A percentile compares a stretch with the other conserved stretches of the same genome.
These are phyloP conservation scores for Boletus speciosus DNA, from an alignment of 768 basidiomycete species.

Conservation along the genomic window DNA sequence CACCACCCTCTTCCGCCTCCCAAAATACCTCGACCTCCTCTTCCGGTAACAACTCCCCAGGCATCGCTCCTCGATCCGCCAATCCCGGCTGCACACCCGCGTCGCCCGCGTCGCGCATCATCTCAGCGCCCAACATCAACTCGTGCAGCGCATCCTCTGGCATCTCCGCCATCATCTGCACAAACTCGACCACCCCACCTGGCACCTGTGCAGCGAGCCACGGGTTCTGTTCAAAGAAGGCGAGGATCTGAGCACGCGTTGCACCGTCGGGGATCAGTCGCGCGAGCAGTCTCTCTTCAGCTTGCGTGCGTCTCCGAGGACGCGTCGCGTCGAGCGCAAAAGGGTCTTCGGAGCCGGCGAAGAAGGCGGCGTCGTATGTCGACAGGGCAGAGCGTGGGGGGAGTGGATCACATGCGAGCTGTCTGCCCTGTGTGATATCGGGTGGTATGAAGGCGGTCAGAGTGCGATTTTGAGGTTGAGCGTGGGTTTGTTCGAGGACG, in stretches of 20 bases:
- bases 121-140: slow-evolving; percentile 48
- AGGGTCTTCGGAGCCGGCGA: slow-evolving; percentile 58
- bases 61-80: slow-evolving; percentile 32
- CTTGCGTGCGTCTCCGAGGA: slow-evolving; percentile 38
- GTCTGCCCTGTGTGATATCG: slow-evolving; percentile 46
- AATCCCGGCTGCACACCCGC: slow-evolving; percentile 25
- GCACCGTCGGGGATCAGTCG: slow-evolving; percentile 56
- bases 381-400: slow-evolving; percentile 64
- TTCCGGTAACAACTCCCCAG: slow-evolving; percentile 44
- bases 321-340: slow-evolving; percentile 29
- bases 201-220: slow-evolving; percentile 55
- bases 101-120: slow-evolving; percentile 33
- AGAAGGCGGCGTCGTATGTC: slow-evolving; percentile 72
- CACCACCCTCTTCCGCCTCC: slow-evolving; percentile 25
- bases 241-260: slow-evolving; percentile 57
- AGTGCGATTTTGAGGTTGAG: slow-evolving; percentile 35
- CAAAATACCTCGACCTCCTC: slow-evolving; percentile 27
- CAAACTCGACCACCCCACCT: slow-evolving; percentile 63
- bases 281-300: slow-evolving; percentile 52
- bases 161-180: slow-evolving; percentile 51
- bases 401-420: slow-evolving; percentile 81
- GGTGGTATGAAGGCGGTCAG: slow-evolving; percentile 73
- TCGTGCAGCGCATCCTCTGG: slow-evolving; percentile 60
- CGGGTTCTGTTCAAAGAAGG: slow-evolving; percentile 57
- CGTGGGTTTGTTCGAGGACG: slow-evolving; percentile 62